Conservation (phyloP, 805 yeast species). For the Kodamaea kakaduensis region DNA sequence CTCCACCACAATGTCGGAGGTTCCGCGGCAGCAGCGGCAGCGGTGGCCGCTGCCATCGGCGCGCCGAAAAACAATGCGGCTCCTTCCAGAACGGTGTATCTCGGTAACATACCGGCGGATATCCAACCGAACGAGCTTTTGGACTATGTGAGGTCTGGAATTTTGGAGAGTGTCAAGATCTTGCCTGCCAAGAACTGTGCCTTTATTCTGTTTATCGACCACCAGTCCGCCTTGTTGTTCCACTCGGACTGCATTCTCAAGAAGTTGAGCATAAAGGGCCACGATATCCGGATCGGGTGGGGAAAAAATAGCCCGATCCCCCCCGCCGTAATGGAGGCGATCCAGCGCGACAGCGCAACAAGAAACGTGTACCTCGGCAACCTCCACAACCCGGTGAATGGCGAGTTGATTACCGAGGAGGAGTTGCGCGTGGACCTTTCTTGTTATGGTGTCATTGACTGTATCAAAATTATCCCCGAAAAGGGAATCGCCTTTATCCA, state of each 20-base stretch:
- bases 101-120: slow-evolving; percentile 84
- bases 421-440: slow-evolving; percentile 64
- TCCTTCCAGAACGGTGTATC: slow-evolving; percentile 81
- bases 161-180: slow-evolving; percentile 73
- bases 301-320: slow-evolving; percentile 75
- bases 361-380: slow-evolving; percentile 90
- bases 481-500: slow-evolving; percentile 90
- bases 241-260: slow-evolving; percentile 91
- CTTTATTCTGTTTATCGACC: slow-evolving; percentile 83
- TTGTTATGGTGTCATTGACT: slow-evolving; percentile 79
- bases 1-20: slow-evolving; percentile 3
- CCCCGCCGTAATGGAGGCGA: slow-evolving; percentile 70
- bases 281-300: slow-evolving; percentile 90
- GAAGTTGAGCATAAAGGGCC: slow-evolving; percentile 72
- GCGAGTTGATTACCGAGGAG: slow-evolving; percentile 51
- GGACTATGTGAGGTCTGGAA: slow-evolving; percentile 89
- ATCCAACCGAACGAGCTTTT: slow-evolving; percentile 76
- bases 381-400: slow-evolving; percentile 54
- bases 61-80: slow-evolving; percentile 29
- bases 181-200: slow-evolving; percentile 88
- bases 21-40: slow-evolving; percentile 2
- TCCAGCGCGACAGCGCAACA: slow-evolving; percentile 84
- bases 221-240: slow-evolving; percentile 81
- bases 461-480: slow-evolving; percentile 71
- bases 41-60: slow-evolving; percentile 9